Evolutionary conservation across 805 yeast species (phyloP), one percentile per base, ranked within the genome.

Genomic region (Clavispora santaluciae): DNA sequence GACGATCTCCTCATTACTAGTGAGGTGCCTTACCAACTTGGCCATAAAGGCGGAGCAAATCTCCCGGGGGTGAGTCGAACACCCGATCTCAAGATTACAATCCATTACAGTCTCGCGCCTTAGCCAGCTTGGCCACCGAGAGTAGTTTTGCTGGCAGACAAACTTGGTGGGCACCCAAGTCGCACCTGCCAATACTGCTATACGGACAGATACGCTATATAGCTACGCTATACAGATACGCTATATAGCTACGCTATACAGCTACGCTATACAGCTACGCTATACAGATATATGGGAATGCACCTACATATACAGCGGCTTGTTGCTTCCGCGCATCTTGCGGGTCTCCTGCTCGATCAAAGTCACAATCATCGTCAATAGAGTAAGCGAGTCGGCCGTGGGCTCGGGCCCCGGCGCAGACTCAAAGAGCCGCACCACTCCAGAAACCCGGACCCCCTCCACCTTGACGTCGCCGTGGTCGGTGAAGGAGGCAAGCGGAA

Each of bases 41-140:
- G 49, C 46, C 49, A 45, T 44, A 43, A 48, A 45, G 48, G 48
- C 45, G 20, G 15, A 28, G 24, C 44, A 53, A 59, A 45, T 66
- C 72, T 67, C 72, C 71, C 61, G 71, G 71, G 72, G 71, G 73
- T 65, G 73, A 68, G 70, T 68, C 72, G 72, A 68, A 68, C 73
- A 65, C 72, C 71, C 72, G 73, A 66, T 68, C 73, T 65, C 70
- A 66, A 68, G 72, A 68, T 67, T 50, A 57, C 72, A 63, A 50
- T 53, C 51, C 57, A 60, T 68, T 68, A 68, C 72, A 67, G 73
- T 68, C 73, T 68, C 70, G 71, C 72, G 73, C 71, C 70, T 68
- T 66, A 66, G 70, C 72, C 73, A 66, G 65, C 73, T 68, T 65
- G 70, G 73, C 73, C 70, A 68, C 72, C 72, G 60, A 55, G 72